phyloP scores from a whole-genome alignment of 2,329 filamentous ascomycete species.

The Diplocarpon rosae region DNA sequence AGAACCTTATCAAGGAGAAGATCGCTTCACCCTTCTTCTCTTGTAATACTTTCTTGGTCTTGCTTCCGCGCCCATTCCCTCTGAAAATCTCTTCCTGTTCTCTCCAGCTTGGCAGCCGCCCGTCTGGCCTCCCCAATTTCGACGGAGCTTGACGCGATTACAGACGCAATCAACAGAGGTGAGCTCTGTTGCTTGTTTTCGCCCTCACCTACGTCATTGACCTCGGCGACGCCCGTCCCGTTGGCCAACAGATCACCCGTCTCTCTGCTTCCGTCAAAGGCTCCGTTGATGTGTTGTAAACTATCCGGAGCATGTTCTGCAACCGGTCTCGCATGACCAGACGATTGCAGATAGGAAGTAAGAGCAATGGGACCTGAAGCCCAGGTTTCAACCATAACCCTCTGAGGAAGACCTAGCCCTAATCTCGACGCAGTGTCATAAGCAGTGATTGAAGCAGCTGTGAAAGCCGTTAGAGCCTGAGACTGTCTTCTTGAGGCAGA shows the following conservation, averaged over 20 bases:
- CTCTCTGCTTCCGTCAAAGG: background rate
- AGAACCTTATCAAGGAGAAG: too few relatives aligned
- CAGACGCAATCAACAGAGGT: constrained; percentile 43
- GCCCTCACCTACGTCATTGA: constrained; percentile 4
- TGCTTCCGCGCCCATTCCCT: constrained; percentile 36
- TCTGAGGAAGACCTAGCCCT: constrained; percentile 41
- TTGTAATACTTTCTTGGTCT: background rate
- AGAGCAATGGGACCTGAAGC: constrained; percentile 28
- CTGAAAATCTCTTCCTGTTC: constrained; percentile 44
- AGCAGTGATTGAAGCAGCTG: constrained; percentile 41
- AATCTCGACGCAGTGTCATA: constrained; percentile 42
- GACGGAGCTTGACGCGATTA: constrained; percentile 39
- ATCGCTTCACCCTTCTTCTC: constrained; percentile 12
- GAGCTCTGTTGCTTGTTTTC: constrained; percentile 21
- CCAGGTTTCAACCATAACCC: constrained; percentile 47
- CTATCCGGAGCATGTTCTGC: constrained; percentile 10
- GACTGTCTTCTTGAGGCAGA: constrained; percentile 18
- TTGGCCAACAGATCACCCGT: constrained; percentile 10
- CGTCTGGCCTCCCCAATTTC: constrained; percentile 40
- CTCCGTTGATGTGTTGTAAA: background rate
- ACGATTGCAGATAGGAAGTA: constrained; percentile 36
- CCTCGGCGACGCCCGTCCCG: constrained; percentile 5
- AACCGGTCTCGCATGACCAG: constrained; percentile 8
- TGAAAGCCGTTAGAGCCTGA: constrained; percentile 41
- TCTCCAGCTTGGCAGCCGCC: constrained; percentile 42